Percentiles rank a stretch among this genome's conserved stretches.
phyloP scores from a whole-genome alignment of 805 yeast genomes.

The Ogataea neopini region DNA sequence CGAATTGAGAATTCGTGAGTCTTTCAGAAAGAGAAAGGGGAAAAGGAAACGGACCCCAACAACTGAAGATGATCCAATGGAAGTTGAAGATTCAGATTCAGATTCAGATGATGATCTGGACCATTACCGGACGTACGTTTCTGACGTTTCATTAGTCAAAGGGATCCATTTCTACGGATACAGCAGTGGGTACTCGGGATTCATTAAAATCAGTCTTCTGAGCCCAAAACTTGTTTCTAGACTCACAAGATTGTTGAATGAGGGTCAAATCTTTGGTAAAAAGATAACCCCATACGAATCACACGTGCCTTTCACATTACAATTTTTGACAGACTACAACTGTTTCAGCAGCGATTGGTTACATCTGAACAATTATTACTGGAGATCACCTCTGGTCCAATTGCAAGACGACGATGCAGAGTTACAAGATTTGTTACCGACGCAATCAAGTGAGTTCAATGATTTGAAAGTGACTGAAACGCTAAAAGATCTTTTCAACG shows the following conservation, averaged over 20 bases:
- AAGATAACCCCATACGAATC: constrained; percentile 64
- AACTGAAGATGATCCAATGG: neutral
- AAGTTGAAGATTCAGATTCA: neutral
- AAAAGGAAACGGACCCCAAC: constrained; percentile 11
- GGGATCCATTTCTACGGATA: constrained; percentile 87
- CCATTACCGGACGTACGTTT: constrained; percentile 43
- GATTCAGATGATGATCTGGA: constrained; percentile 19
- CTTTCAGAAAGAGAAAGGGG: constrained; percentile 5
- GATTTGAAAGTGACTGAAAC: constrained; percentile 32
- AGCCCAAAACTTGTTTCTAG: constrained; percentile 61
- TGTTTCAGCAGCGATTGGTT: constrained; percentile 85
- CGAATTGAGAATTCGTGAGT: constrained; percentile 34
- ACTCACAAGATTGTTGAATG: constrained; percentile 48
- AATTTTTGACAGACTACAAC: constrained; percentile 81
- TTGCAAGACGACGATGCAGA: constrained; percentile 6
- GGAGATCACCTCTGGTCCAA: constrained; percentile 54
- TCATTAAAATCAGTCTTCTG: constrained; percentile 66
- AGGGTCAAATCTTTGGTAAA: constrained; percentile 42
- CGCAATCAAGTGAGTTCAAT: constrained; percentile 27
- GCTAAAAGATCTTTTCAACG: constrained; percentile 36
- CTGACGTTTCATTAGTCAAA: constrained; percentile 63
- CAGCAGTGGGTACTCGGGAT: constrained; percentile 60
- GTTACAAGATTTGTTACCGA: constrained; percentile 23
- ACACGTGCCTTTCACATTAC: constrained; percentile 75
- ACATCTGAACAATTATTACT: constrained; percentile 44